Evolutionary conservation across 257 asterid species (phyloP).

Genomic region (Jasminum sambac): DNA sequence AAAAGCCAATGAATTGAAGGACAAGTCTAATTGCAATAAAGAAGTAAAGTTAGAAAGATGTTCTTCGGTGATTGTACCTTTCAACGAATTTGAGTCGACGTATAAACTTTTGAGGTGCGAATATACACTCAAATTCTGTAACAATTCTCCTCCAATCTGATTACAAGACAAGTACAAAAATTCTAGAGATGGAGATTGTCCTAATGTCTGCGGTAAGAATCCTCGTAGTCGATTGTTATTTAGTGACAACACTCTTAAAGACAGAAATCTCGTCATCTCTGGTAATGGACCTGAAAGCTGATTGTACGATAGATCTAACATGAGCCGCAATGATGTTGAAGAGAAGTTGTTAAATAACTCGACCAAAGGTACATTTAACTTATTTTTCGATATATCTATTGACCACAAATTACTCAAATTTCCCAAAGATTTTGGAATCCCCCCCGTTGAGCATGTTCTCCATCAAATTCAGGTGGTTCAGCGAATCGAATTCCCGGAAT

Average conservation of each 20-base stretch:
- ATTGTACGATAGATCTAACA: constrained; percentile 18
- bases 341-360: constrained; percentile 15
- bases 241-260: constrained; percentile 4
- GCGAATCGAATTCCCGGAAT: constrained; percentile 22
- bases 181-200: constrained; percentile 24
- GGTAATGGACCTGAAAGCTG: constrained; percentile 19
- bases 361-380: not conserved
- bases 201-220: constrained; percentile 5
- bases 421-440: constrained; percentile 27
- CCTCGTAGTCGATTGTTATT: constrained; percentile 7
- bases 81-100: constrained; percentile 23
- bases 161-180: constrained; percentile 14
- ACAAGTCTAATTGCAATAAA: constrained; percentile 13
- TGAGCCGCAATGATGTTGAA: not conserved
- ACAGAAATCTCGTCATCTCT: constrained; percentile 9
- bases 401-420: constrained; percentile 19
- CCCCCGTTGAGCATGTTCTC: constrained; percentile 20
- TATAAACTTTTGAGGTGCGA: not conserved
- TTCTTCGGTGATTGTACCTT: constrained; percentile 27
- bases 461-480: constrained; percentile 17
- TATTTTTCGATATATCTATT: not conserved
- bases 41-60: constrained; percentile 21
- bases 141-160: constrained; percentile 3
- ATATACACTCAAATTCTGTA: constrained; percentile 8
- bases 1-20: constrained; percentile 21